phyloP scores from a whole-genome alignment of 2,329 filamentous ascomycete genomes.

The Fusarium globosum region DNA sequence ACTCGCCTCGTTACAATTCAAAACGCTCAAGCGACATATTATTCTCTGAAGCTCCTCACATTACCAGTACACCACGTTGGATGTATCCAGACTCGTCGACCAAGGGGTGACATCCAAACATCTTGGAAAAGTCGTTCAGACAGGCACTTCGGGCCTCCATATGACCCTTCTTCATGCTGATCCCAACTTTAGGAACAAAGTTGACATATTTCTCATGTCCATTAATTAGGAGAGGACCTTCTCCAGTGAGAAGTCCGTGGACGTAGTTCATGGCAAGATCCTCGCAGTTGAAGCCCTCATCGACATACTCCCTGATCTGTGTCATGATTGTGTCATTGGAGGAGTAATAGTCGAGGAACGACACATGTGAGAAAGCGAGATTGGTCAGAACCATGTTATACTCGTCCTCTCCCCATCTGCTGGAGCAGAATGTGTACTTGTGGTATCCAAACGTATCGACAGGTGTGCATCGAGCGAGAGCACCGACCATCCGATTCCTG shows the following conservation, averaged over 20 bases:
- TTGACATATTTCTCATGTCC: constrained; percentile 50
- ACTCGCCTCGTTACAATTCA: too few relatives aligned
- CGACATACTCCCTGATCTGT: constrained; percentile 51
- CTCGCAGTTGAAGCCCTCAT: constrained; percentile 54
- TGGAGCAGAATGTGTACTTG: constrained; percentile 50
- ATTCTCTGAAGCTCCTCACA: constrained; percentile 23
- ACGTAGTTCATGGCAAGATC: constrained; percentile 55
- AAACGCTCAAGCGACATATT: neutral
- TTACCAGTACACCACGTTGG: constrained; percentile 47
- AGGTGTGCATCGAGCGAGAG: constrained; percentile 51
- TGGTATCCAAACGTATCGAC: constrained; percentile 43
- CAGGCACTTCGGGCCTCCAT: constrained; percentile 50
- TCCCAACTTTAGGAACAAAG: constrained; percentile 47
- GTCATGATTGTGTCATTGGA: constrained; percentile 48
- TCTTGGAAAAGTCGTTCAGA: constrained; percentile 49
- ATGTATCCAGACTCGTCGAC: constrained; percentile 49
- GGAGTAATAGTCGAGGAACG: constrained; percentile 54
- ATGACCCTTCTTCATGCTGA: constrained; percentile 49
- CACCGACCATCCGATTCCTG: constrained; percentile 49
- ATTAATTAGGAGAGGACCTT: constrained; percentile 50
- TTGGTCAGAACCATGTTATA: constrained; percentile 54
- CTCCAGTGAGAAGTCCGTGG: constrained; percentile 48
- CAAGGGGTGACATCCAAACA: constrained; percentile 52
- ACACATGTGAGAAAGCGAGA: constrained; percentile 52
- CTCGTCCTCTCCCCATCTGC: constrained; percentile 37